A percentile compares a stretch with the other conserved stretches of the same genome.
These are phyloP conservation scores for Dinochytrium kinnereticum DNA, from an alignment of 371 early-diverging fungal genomes.

Conservation along the genomic window DNA sequence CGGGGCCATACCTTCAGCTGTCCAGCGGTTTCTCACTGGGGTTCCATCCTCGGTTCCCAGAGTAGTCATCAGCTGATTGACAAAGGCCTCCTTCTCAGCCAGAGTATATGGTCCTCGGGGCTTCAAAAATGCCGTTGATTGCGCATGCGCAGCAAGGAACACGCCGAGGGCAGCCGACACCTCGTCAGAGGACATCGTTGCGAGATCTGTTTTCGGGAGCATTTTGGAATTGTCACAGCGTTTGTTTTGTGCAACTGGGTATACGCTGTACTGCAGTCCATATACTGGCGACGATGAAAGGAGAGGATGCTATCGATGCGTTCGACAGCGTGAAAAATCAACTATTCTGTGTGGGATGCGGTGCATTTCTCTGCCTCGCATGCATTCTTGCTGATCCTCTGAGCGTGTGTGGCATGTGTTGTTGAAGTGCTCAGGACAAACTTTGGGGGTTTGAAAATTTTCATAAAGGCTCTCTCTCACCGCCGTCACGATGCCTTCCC, in stretches of 20 bases:
- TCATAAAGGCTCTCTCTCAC: too few species aligned
- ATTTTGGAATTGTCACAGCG: not conserved
- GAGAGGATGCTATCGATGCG: too few species aligned
- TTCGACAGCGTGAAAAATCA: too few species aligned
- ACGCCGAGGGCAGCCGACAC: not conserved
- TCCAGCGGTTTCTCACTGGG: not conserved
- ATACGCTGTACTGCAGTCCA: too few species aligned
- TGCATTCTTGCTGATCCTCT: too few species aligned
- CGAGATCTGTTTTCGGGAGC: not conserved
- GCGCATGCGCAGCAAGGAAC: not conserved
- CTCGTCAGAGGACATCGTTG: not conserved
- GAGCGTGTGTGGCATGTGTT: too few species aligned
- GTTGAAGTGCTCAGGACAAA: too few species aligned
- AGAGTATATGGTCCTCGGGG: not conserved
- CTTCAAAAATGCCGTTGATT: not conserved
- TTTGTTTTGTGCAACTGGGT: too few species aligned
- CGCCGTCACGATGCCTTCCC: too few species aligned
- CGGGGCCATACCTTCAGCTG: not conserved
- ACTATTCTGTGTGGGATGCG: too few species aligned
- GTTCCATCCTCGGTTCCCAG: not conserved
- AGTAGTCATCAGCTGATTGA: not conserved
- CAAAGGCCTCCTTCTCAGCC: not conserved
- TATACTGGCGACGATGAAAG: not conserved
- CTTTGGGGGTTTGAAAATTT: too few species aligned
- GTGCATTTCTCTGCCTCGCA: too few species aligned